These are phyloP conservation scores for Dactylonectria estremocensis DNA, from an alignment of 2,329 filamentous ascomycete genomes.

Conservation along the genomic window DNA sequence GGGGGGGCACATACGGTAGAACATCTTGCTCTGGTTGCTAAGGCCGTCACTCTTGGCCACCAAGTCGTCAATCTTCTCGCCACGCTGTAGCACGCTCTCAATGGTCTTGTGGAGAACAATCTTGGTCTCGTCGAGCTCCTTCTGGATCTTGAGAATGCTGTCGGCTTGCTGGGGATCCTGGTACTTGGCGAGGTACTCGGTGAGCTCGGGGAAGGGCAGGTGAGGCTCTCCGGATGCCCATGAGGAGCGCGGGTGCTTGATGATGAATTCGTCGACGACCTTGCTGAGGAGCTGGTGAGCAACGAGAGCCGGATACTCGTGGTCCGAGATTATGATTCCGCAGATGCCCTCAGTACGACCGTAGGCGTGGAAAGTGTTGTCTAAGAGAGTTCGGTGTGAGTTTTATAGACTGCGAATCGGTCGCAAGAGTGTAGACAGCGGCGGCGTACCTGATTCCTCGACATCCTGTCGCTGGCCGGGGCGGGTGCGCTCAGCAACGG, in stretches of 20 bases:
- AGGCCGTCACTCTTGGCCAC: constrained; percentile 94
- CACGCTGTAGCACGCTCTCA: constrained; percentile 86
- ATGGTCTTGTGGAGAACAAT: constrained; percentile 98
- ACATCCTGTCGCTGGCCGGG: constrained; percentile 89
- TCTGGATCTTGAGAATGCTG: constrained; percentile 95
- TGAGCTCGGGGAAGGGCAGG: constrained; percentile 79
- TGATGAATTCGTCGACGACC: constrained; percentile 88
- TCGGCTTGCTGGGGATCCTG: constrained; percentile 92
- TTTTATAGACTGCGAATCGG: not conserved
- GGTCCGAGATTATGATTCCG: constrained; percentile 83
- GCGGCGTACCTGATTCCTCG: constrained; percentile 78
- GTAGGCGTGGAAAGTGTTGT: constrained; percentile 85
- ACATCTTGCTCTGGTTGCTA: constrained; percentile 96
- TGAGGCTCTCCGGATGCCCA: constrained; percentile 71
- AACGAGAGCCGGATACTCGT: constrained; percentile 82
- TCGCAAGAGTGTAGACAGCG: not conserved
- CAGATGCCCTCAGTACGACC: constrained; percentile 81
- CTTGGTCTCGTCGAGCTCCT: constrained; percentile 97
- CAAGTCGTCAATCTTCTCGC: constrained; percentile 96
- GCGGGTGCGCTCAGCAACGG: constrained; percentile 86
- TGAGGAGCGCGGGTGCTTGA: constrained; percentile 78
- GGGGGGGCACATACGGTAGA: constrained; percentile 79
- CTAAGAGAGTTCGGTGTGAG: constrained; percentile 51
- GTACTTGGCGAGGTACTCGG: constrained; percentile 81
- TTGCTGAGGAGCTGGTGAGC: constrained; percentile 91